Conservation (phyloP, 176 grass and related monocot species). For the Thalia dealbata region DNA sequence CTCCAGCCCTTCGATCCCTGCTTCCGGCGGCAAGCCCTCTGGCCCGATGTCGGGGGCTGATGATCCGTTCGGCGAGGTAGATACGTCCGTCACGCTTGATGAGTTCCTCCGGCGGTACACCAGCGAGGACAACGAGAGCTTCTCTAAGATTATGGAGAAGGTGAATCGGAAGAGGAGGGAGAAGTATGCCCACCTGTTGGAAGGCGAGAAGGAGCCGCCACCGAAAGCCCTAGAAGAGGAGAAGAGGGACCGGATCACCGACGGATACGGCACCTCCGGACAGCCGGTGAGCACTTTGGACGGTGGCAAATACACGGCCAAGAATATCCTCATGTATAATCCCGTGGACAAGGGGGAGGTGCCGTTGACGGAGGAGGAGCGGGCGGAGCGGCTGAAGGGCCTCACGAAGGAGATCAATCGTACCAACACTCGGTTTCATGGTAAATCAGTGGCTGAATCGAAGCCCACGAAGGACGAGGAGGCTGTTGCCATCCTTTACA, state of each 20-base stretch:
- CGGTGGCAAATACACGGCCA: constrained; percentile 60
- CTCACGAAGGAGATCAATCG: constrained; percentile 75
- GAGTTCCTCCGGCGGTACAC: constrained; percentile 67
- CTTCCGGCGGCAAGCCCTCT: constrained; percentile 1
- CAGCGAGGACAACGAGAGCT: constrained; percentile 94
- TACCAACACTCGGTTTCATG: constrained; percentile 60
- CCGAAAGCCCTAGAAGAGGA: constrained; percentile 33
- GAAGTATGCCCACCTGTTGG: constrained; percentile 68
- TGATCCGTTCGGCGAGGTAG: constrained; percentile 32
- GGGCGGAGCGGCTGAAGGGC: constrained; percentile 50
- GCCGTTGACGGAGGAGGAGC: constrained; percentile 61
- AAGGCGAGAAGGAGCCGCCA: constrained; percentile 14
- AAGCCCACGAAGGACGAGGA: constrained; percentile 48
- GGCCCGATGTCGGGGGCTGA: not conserved
- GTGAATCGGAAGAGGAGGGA: constrained; percentile 66
- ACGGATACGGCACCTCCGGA: constrained; percentile 83
- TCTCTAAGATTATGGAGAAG: constrained; percentile 78
- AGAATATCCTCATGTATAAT: constrained; percentile 96
- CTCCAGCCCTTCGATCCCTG: constrained; percentile 22
- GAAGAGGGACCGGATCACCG: constrained; percentile 69
- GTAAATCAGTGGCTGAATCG: constrained; percentile 32
- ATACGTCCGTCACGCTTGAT: constrained; percentile 52
- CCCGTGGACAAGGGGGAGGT: constrained; percentile 53
- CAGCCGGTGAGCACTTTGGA: constrained; percentile 61
- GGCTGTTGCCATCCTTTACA: constrained; percentile 51